Evolutionary conservation across 805 yeast genomes (phyloP), one percentile per base, ranked within the genome.

Genomic region (Kodamaea restingae): DNA sequence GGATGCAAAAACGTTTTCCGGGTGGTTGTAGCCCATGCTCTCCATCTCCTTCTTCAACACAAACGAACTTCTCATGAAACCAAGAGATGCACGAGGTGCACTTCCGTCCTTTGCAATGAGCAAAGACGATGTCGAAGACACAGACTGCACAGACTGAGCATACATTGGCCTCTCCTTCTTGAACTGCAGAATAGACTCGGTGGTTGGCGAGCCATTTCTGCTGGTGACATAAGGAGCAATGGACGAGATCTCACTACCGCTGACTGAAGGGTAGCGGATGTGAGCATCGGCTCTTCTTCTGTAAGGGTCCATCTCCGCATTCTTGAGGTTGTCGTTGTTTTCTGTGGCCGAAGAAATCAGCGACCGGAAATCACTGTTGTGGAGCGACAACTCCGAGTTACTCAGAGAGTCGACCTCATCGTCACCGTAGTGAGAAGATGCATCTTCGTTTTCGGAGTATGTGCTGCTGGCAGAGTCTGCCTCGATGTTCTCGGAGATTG

Each of bases 41-140:
- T 58, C 60, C 58, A 67, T 60, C 43, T 65, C 72, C 52, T 62
- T 63, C 55, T 65, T 65, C 53, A 68, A 62, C 12, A 68, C 54
- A 47, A 61, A 67, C 28, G 70, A 61, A 37, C 64, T 56, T 52
- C 67, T 62, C 73, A 68, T 68, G 47, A 68, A 68, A 0, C 73
- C 73, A 35, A 60, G 43, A 2, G 73, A 67, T 20, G 66, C 72
- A 35, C 67, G 28, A 18, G 38, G 42, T 22, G 42, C 38, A 22
- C 38, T 28, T 14, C 38, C 36, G n/a, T 45, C 44, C 36, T 44
- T 47, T 2, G 48, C 7, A 7, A 18, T 27, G 15, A 39, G 27
- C 18, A 39, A 22, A 3, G 42, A 39, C 4, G 32, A 28, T 4
- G 31, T 28, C 18, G 31, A 28, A 17, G 31, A 5, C 9, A 17